Base-by-base conservation (phyloP, 345 rosid genomes). In the Lepidium sativum region DNA sequence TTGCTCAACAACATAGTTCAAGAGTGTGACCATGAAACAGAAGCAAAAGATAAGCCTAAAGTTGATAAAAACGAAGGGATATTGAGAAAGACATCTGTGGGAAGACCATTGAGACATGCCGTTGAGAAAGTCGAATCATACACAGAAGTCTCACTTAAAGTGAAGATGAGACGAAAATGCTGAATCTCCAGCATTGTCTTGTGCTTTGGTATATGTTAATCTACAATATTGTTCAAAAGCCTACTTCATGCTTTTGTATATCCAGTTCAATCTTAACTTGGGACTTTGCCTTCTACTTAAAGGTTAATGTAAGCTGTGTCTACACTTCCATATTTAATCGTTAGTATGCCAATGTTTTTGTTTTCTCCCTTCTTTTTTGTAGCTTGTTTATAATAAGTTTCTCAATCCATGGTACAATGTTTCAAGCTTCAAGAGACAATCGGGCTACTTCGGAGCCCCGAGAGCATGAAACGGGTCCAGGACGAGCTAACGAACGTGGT, bases 81-180 rank as follows among this genome's bases (percentile, higher is more conserved):
- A 37, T 6, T 18, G 49, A 63, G 68, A 51, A 77, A 81, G 74
- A 45, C 65, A 69, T 83, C 88, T 45, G 35, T 73, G 0, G n/a
- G n/a, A n/a, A 80, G 89, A 77, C 96, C 88, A 20, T 75, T 54
- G 34, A 82, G 92, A 21, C 80, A 58, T 75, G 92, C 87, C 20
- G 81, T 67, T 21, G 87, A 70, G 57, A 89, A 83, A 77, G 74
- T 89, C 56, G 88, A 86, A 14, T 81, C 96, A 39, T 89, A 86
- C 83, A 89, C 75, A 81, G 94, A 89, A 86, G 77, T 80, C 52
- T 81, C 90, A 14, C 57, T 84, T 31, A 84, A 80, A 40, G 77
- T 75, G 50, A 89, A 89, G 80, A 81, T 89, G 89, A 84, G 97
- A 16, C 75, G 86, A 67, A 1, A 49, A 35, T 51, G 47, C 33